Conservation (phyloP, 495 filamentous ascomycete genomes). For the Barbatosphaeria neglecta region DNA sequence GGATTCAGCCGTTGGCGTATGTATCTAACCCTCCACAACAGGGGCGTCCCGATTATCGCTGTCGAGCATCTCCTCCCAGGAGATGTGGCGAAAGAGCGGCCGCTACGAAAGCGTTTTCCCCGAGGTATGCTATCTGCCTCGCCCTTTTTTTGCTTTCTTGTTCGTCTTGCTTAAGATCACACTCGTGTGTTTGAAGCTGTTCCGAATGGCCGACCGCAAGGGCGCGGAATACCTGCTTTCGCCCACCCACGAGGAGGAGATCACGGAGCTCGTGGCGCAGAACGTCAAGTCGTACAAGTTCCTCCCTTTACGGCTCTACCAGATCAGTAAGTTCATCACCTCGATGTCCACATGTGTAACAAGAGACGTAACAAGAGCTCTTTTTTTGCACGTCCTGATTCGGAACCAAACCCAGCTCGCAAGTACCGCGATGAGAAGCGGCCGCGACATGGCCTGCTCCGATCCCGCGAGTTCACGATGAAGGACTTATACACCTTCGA, state of each 20-base stretch:
- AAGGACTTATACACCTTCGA: constrained; percentile 99
- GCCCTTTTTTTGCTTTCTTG: neutral
- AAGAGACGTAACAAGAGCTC: no score
- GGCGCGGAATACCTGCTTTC: constrained; percentile 65
- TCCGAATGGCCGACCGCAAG: constrained; percentile 70
- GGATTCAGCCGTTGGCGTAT: no score
- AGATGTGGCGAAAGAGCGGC: constrained; percentile 60
- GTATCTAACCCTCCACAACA: no score
- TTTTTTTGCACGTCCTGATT: neutral
- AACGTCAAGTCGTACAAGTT: constrained; percentile 76
- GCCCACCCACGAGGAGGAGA: constrained; percentile 95
- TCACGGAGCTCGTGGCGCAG: constrained; percentile 65
- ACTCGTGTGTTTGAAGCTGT: constrained; percentile 51
- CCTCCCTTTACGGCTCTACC: constrained; percentile 78
- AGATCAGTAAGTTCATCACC: constrained; percentile 54
- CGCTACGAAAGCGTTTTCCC: constrained; percentile 24
- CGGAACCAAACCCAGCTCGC: constrained; percentile 39
- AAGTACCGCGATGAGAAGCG: constrained; percentile 92
- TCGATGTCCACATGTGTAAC: constrained; percentile 1
- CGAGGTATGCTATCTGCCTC: constrained; percentile 26
- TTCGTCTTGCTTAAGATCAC: constrained; percentile 3
- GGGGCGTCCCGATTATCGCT: constrained; percentile 81
- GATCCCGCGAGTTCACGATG: constrained; percentile 93
- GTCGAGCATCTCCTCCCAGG: constrained; percentile 77
- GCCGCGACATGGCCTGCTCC: constrained; percentile 76